Conservation (phyloP, 2,329 filamentous ascomycete species). For the Pyricularia sp. region DNA sequence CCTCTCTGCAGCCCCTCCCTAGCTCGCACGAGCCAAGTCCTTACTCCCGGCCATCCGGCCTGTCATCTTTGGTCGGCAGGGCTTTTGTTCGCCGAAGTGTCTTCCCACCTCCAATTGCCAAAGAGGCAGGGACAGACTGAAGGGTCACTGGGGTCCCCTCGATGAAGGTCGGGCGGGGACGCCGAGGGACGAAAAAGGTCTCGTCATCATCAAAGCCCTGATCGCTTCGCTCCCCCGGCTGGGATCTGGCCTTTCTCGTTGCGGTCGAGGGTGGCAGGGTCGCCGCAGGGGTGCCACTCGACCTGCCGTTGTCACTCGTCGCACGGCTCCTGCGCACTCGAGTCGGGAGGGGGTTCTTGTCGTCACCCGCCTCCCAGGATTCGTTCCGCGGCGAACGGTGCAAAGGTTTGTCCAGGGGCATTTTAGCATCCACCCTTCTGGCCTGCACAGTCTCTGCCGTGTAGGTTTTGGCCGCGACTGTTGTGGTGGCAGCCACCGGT, state of each 20-base stretch:
- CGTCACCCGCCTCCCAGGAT: background rate
- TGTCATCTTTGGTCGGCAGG: background rate
- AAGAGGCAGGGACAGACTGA: background rate
- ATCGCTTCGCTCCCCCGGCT: background rate
- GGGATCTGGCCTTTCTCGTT: background rate
- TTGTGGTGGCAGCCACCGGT: background rate
- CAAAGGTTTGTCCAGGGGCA: background rate
- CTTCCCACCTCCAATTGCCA: background rate
- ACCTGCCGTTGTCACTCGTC: background rate
- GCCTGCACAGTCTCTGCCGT: background rate
- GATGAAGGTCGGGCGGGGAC: background rate
- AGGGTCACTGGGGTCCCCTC: background rate
- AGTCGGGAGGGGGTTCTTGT: background rate
- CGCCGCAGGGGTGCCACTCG: background rate
- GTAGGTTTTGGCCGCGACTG: background rate
- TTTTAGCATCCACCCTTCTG: background rate
- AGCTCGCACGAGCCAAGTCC: background rate
- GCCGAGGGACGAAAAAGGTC: background rate
- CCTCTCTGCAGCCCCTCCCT: background rate
- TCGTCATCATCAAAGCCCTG: background rate
- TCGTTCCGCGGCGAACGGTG: background rate
- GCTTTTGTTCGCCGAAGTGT: background rate
- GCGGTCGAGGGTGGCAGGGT: background rate
- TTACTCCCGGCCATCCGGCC: background rate
- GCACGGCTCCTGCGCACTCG: background rate